Conservation (phyloP, 2,329 filamentous ascomycete genomes). For the Tolypocladium guangdongense region DNA sequence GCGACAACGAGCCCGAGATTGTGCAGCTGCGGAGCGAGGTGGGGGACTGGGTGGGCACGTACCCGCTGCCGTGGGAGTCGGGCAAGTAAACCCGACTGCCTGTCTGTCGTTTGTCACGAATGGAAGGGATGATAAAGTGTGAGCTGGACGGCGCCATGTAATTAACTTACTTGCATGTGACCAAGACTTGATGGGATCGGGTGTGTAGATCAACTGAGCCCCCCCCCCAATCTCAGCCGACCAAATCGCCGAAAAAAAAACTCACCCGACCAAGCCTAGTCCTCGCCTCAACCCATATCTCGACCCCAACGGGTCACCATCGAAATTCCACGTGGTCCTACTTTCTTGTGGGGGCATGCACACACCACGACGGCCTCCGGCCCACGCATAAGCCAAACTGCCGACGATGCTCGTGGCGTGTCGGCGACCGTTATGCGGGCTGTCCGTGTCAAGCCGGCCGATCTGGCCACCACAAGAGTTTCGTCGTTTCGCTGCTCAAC, state of each 20-base stretch:
- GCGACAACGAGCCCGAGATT: slow-evolving; percentile 59
- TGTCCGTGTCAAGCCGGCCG: not conserved
- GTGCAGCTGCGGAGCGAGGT: slow-evolving; percentile 63
- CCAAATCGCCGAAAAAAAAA: no score
- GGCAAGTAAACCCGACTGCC: slow-evolving; percentile 9
- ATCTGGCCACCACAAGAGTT: not conserved
- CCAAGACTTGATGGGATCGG: not conserved
- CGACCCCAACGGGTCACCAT: slow-evolving; percentile 49
- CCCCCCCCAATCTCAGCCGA: no score
- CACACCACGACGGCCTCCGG: slow-evolving; percentile 19
- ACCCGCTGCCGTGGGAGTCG: slow-evolving; percentile 57
- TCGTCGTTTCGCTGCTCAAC: not conserved
- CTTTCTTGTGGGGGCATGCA: slow-evolving; percentile 78
- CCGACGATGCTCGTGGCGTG: not conserved
- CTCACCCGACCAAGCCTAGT: no score
- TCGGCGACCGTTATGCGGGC: not conserved
- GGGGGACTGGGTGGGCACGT: slow-evolving; percentile 68
- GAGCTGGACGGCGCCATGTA: slow-evolving; percentile 3
- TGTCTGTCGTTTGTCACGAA: not conserved
- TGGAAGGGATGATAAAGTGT: not conserved
- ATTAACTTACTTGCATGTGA: slow-evolving; percentile 5
- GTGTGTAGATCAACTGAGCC: no score
- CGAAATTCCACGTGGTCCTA: slow-evolving; percentile 59
- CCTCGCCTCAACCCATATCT: slow-evolving; percentile 54
- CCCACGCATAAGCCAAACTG: not conserved